Conservation (phyloP, 148 eudicot genomes). For the Camellia granthamiana region DNA sequence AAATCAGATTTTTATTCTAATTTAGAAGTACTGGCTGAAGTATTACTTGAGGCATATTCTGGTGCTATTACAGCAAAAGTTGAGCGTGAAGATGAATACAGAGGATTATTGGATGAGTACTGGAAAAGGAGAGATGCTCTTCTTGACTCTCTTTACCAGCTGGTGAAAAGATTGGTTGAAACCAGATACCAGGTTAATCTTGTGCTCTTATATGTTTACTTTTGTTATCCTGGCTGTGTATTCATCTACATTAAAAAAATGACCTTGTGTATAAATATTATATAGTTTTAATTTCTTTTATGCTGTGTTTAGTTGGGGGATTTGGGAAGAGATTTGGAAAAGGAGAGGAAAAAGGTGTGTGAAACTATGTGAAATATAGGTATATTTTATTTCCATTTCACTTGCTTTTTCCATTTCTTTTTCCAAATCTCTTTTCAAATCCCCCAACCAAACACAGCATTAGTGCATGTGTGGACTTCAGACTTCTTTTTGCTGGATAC, state of each 20-base stretch:
- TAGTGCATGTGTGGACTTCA: no score
- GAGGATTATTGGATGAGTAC: conserved; percentile 69
- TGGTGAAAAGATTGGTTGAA: conserved; percentile 60
- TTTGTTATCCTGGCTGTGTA: neutral
- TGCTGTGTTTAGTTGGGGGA: no score
- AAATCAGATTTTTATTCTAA: conserved; percentile 61
- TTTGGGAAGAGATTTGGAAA: no score
- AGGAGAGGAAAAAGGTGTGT: no score
- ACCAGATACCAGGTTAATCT: conserved; percentile 50
- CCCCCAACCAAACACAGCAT: no score
- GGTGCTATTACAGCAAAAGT: conserved; percentile 78
- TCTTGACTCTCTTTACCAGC: conserved; percentile 82
- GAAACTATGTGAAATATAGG: no score
- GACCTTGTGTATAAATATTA: neutral
- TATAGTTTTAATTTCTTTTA: neutral
- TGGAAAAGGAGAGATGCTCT: conserved; percentile 73
- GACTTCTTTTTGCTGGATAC: neutral
- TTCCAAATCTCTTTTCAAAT: no score
- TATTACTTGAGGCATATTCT: conserved; percentile 81
- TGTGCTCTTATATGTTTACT: conserved; percentile 1
- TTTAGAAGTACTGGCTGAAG: conserved; percentile 70
- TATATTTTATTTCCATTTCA: no score
- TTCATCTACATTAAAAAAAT: neutral
- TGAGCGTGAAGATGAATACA: conserved; percentile 81
- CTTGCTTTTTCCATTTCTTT: no score